A percentile compares a stretch with the other conserved stretches of the same genome.
These are phyloP conservation scores for Telfairia occidentalis DNA, from an alignment of 331 rosid genomes.

Conservation along the genomic window DNA sequence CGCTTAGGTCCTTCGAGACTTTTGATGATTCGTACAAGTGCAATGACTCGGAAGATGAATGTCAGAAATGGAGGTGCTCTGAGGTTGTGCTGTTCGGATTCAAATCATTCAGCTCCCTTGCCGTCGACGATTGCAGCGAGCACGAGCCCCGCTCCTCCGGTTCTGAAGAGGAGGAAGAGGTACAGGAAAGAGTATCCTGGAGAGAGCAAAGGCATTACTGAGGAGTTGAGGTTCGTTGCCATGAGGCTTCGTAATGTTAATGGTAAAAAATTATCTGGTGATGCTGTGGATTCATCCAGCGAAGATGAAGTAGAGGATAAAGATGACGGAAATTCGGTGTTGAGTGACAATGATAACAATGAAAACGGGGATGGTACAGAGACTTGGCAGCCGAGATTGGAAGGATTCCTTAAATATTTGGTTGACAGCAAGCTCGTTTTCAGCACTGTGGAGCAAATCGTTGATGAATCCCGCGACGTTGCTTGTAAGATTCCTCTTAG, in stretches of 20 bases:
- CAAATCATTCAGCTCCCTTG: constrained; percentile 12
- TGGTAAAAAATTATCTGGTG: constrained; percentile 25
- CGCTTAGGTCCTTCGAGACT: neutral
- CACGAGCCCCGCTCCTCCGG: constrained; percentile 23
- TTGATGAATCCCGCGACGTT: constrained; percentile 60
- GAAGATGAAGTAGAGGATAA: constrained; percentile 11
- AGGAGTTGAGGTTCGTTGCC: constrained; percentile 91
- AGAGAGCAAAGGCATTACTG: constrained; percentile 68
- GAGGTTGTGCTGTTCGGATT: constrained; percentile 23
- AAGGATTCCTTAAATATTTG: constrained; percentile 55
- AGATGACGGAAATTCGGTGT: neutral
- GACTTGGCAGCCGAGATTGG: constrained; percentile 53
- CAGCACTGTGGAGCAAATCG: constrained; percentile 58
- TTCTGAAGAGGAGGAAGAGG: constrained; percentile 36
- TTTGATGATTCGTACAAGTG: neutral
- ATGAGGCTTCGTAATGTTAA: constrained; percentile 61
- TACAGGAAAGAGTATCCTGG: constrained; percentile 66
- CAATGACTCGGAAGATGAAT: neutral
- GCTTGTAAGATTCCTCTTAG: constrained; percentile 34
- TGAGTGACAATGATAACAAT: constrained; percentile 6
- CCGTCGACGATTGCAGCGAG: neutral
- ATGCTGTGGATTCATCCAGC: neutral
- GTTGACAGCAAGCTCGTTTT: constrained; percentile 65
- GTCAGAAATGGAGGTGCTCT: constrained; percentile 12
- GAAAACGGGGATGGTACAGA: constrained; percentile 4